Percentiles rank a stretch among this genome's conserved stretches.
Evolutionary conservation across 768 basidiomycete genomes (phyloP).

Genomic region (Thelephora aurantiotincta): DNA sequence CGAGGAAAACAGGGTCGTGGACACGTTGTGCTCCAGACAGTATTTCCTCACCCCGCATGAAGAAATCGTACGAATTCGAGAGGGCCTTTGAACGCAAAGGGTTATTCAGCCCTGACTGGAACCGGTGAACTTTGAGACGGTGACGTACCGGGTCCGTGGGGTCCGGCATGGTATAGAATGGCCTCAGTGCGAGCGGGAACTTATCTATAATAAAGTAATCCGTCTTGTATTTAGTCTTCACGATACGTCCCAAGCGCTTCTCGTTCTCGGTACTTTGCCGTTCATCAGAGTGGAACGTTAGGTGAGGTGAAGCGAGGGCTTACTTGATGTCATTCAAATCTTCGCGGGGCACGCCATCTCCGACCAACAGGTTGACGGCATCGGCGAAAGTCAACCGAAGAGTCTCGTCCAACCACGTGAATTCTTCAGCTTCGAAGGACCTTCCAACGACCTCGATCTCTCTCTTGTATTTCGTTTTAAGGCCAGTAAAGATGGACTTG

Average conservation of each 20-base stretch:
- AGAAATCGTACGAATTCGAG: constrained; percentile 99
- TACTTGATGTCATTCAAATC: constrained; percentile 84
- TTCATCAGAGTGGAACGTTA: neutral
- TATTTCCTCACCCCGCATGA: constrained; percentile 99
- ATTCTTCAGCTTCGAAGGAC: constrained; percentile 93
- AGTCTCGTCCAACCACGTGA: constrained; percentile 90
- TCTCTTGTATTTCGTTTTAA: constrained; percentile 58
- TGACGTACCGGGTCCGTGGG: constrained; percentile 66
- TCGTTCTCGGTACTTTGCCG: constrained; percentile 79
- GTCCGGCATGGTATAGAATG: constrained; percentile 99
- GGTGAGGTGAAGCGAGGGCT: constrained; percentile 11
- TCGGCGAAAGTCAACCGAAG: constrained; percentile 75
- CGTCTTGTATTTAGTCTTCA: constrained; percentile 88
- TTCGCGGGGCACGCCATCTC: constrained; percentile 71
- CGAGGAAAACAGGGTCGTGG: constrained; percentile 75
- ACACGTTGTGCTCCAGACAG: constrained; percentile 96
- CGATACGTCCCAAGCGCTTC: constrained; percentile 78
- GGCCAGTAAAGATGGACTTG: constrained; percentile 71
- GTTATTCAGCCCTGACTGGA: neutral
- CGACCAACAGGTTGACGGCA: constrained; percentile 75
- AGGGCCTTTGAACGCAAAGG: constrained; percentile 36
- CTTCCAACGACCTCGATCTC: constrained; percentile 74
- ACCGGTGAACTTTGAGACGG: constrained; percentile 1
- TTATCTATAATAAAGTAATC: constrained; percentile 99
- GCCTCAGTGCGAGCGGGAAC: constrained; percentile 89